Evolutionary conservation across 352 stramenopile genomes (phyloP).

Genomic region (Phytopythium oedochilum): DNA sequence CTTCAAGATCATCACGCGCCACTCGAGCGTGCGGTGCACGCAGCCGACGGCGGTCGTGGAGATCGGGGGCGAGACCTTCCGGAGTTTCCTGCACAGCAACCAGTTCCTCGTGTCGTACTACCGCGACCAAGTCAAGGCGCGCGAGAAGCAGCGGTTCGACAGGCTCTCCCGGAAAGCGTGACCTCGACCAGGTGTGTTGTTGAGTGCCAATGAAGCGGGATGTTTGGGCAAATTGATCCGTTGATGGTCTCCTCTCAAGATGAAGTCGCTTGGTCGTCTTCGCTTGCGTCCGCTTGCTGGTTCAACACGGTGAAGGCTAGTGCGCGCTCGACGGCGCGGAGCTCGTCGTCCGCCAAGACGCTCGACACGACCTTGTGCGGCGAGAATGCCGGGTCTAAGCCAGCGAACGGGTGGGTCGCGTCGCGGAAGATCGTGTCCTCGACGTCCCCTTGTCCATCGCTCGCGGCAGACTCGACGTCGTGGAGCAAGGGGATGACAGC

Average conservation of each 20-base stretch:
- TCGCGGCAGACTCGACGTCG: slow-evolving; percentile 7
- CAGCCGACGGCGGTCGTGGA: slow-evolving; percentile 68
- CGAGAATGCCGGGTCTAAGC: slow-evolving; percentile 26
- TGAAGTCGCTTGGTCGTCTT: not conserved
- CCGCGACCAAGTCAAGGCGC: slow-evolving; percentile 58
- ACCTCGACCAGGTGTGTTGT: not conserved
- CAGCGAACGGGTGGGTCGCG: slow-evolving; percentile 40
- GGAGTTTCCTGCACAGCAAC: slow-evolving; percentile 80
- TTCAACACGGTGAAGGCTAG: slow-evolving; percentile 18
- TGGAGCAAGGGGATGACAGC: slow-evolving; percentile 31
- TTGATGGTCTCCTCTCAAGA: not conserved
- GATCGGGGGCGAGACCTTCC: slow-evolving; percentile 77
- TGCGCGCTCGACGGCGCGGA: slow-evolving; percentile 28
- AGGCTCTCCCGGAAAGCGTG: not conserved
- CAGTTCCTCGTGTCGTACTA: slow-evolving; percentile 83
- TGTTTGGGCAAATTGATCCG: not conserved
- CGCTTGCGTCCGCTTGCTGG: not conserved
- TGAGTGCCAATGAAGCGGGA: not conserved
- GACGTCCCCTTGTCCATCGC: slow-evolving; percentile 5
- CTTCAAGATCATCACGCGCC: slow-evolving; percentile 63
- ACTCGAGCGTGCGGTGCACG: slow-evolving; percentile 69
- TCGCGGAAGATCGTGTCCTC: slow-evolving; percentile 29
- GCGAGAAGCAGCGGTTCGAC: slow-evolving; percentile 56
- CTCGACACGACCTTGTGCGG: slow-evolving; percentile 43
- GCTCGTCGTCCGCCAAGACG: slow-evolving; percentile 31